Evolutionary conservation across 192 early-diverging fungal species (phyloP), one percentile per base, ranked within the genome.

Genomic region (Helicostylum pulchrum): DNA sequence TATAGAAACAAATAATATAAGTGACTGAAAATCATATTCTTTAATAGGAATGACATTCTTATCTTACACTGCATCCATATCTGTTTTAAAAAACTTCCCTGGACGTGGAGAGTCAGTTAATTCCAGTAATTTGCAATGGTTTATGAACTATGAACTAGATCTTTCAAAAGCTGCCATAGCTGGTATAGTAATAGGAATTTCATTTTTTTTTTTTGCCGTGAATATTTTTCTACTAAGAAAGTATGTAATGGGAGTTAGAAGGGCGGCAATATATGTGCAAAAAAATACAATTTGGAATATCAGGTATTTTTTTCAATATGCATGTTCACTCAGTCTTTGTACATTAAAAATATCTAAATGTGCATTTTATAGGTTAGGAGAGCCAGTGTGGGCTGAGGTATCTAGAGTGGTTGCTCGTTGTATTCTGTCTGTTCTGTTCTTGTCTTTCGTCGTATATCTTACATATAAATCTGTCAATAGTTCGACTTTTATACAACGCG

Each of bases 321-420:
- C n/a, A n/a, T n/a, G n/a, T n/a, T n/a, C n/a, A n/a, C n/a, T n/a
- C n/a, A n/a, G n/a, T n/a, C n/a, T n/a, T n/a, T n/a, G n/a, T n/a
- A n/a, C n/a, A n/a, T n/a, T n/a, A n/a, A n/a, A n/a, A n/a, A n/a
- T n/a, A n/a, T n/a, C n/a, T n/a, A n/a, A n/a, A n/a, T n/a, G n/a
- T n/a, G n/a, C n/a, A n/a, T n/a, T n/a, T 39, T 4, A 14, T 64
- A 64, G 62, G 53, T 64, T 50, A 23, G 62, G 62, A 7, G 62
- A 64, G 26, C 62, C 62, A 8, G 34, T 64, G 21, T 64, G 62
- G 62, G 47, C 62, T 32, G 62, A 64, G 20, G 15, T 36, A 26
- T 31, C 19, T 17, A 49, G 62, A 36, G 9, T 64, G 4, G 2
- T 53, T 6, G 30, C 20, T 31, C 49, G 62, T 3, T 64, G 30